Base-by-base conservation (phyloP, 305 asterid genomes). In the Striga hermonthica region DNA sequence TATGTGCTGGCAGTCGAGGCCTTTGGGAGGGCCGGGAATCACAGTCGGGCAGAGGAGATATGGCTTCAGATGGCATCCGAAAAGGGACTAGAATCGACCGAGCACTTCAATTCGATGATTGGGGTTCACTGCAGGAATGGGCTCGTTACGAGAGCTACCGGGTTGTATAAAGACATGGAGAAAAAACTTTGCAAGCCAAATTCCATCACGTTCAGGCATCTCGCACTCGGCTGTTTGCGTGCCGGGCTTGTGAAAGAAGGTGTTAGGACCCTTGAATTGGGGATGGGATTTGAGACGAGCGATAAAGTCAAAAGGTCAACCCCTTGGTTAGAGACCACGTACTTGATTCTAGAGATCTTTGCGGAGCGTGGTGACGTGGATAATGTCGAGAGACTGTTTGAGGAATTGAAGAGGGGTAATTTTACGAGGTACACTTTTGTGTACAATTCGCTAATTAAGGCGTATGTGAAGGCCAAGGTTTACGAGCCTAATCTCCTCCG, bases 241-340 rank as follows among this genome's bases (percentile, higher is more conserved):
- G 88, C 97, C 10, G 95, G 97, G 59, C 67, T 93, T 16, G 57
- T 73, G 67, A 82, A 77, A 52, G 96, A 89, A 82, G 90, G 81
- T 13, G 53, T 76, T 9, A 80, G 74, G 72, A 91, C 98, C 43
- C 86, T 91, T 52, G 88, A 85, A 41, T 28, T 87, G 44, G 95
- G 95, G 40, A 64, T 65, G 62, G 82, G 73, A 35, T 77, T 67
- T 64, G 38, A 61, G 16, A 71, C 83, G n/a, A 80, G 72, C 37
- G 53, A 47, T 5, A 85, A 80, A 78, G 78, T 89, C 22, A 79
- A 74, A 71, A 78, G 75, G 69, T 89, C 98, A 8, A 84, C 88
- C 4, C 95, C 95, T 0, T 87, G 98, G 98, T 75, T 90, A 50
- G 97, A 89, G 61, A 81, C 95, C 35, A 85, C 95, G 0, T 73